Conservation (phyloP, 1,139 yeast genomes). For the Kluyveromyces marxianus region DNA sequence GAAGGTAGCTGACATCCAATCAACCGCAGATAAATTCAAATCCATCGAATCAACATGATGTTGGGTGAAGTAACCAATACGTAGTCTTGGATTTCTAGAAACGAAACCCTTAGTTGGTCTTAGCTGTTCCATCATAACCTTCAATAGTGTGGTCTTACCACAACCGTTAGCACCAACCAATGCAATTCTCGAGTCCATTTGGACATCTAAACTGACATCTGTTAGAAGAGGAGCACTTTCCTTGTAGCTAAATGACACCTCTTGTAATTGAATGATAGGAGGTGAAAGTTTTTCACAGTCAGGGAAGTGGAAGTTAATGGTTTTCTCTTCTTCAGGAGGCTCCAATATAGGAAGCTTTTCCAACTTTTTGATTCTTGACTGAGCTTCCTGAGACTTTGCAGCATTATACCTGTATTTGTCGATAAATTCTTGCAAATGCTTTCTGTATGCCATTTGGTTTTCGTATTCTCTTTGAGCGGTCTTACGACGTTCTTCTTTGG, state of each 20-base stretch:
- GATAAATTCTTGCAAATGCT: constrained; percentile 86
- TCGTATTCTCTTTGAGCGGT: constrained; percentile 92
- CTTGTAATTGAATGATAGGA: constrained; percentile 83
- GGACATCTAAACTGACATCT: constrained; percentile 83
- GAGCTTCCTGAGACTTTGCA: constrained; percentile 95
- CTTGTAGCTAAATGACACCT: constrained; percentile 78
- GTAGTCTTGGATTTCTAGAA: constrained; percentile 71
- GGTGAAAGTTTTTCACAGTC: constrained; percentile 92
- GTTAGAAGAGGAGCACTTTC: constrained; percentile 54
- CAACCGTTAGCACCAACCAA: constrained; percentile 99
- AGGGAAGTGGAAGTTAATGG: constrained; percentile 82
- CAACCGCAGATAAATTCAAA: constrained; percentile 74
- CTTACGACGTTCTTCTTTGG: constrained; percentile 92
- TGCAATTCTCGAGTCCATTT: constrained; percentile 90
- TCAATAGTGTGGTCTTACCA: constrained; percentile 92
- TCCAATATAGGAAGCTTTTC: constrained; percentile 90
- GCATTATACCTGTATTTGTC: constrained; percentile 97
- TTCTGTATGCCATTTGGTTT: constrained; percentile 91
- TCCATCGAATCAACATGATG: constrained; percentile 99
- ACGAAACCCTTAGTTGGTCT: constrained; percentile 70
- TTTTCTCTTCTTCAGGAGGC: constrained; percentile 90
- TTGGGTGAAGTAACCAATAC: constrained; percentile 98
- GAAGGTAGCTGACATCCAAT: constrained; percentile 83
- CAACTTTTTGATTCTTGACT: constrained; percentile 90
- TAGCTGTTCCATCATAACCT: constrained; percentile 71